Base-by-base conservation (phyloP, 108 stramenopile genomes). In the Thalassiosira profunda region DNA sequence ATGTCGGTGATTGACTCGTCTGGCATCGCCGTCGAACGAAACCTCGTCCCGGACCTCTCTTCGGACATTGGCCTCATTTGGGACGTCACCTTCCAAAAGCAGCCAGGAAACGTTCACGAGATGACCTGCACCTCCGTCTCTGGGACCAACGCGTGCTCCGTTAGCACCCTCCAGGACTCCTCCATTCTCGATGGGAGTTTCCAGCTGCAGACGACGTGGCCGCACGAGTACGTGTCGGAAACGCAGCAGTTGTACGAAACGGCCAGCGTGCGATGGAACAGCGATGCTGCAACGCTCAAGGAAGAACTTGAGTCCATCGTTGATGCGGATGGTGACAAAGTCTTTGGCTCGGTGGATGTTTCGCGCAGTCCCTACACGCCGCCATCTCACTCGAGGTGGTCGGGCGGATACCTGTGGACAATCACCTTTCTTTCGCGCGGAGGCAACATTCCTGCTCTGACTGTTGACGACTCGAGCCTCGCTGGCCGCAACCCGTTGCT, bases 361-460 rank as follows among this genome's bases (percentile, higher is more conserved):
- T 37, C 86, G 12, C 71, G 90, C 25, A 24, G 55, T 14, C 62
- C 82, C 8, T 90, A 87, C 52, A 56, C 71, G 38, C 80, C 70
- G 37, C 35, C 73, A 49, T 33, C 54, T 24, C 66, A 84, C 38
- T 33, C 37, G 5, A 42, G 91, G 24, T 96, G 92, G 92, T 81
- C 82, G 6, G 95, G 95, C 9, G 88, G 90, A 25, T 96, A 92
- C 63, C 56, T 56, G 9, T 96, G 91, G 91, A 88, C 86, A 14
- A 58, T 96, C 21, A 88, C 87, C 4, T 96, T 89, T 54, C 25
- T 54, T 0, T 83, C 74, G 33, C 69, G 84, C 1, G 58, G 61
- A 18, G 92, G 92, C 30, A 86, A 96, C 48, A 74, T 94, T 23
- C 86, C 86, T 18, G 63, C 81, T n/a, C 52, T 91, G 81, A 53